Conservation (phyloP, 768 basidiomycete genomes). For the Mycena rosella region DNA sequence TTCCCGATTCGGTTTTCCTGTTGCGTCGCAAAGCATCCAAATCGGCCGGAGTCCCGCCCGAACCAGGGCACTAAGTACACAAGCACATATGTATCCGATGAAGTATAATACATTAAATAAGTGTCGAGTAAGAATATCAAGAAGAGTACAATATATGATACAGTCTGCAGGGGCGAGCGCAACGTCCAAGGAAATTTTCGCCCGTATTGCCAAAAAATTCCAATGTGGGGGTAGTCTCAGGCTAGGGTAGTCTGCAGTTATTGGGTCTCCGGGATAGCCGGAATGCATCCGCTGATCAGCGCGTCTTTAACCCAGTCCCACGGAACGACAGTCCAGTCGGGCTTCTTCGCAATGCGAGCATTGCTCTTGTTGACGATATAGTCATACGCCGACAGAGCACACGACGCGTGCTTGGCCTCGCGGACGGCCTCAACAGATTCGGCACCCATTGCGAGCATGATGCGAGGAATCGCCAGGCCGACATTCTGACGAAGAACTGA, state of each 20-base stretch:
- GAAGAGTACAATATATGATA: slow-evolving; percentile 13
- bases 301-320: slow-evolving; percentile 79
- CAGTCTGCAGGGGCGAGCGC: not conserved
- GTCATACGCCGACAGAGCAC: slow-evolving; percentile 59
- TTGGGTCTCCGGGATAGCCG: not conserved
- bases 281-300: slow-evolving; percentile 22
- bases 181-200: not conserved
- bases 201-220: not conserved
- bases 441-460: slow-evolving; percentile 86
- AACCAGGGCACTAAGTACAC: too few species aligned
- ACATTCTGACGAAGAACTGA: slow-evolving; percentile 46
- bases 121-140: slow-evolving; percentile 24
- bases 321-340: slow-evolving; percentile 55
- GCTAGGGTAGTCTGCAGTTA: not conserved
- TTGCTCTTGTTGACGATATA: slow-evolving; percentile 69
- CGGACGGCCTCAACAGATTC: slow-evolving; percentile 73
- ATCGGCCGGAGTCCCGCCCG: too few species aligned
- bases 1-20: too few species aligned
- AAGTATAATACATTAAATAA: slow-evolving; percentile 17
- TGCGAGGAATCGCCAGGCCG: slow-evolving; percentile 66
- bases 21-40: too few species aligned
- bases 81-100: too few species aligned
- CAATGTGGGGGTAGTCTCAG: not conserved
- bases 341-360: slow-evolving; percentile 41
- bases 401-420: slow-evolving; percentile 58